A percentile compares a stretch with the other conserved stretches of the same genome.
Conservation (phyloP, 1,284 basidiomycete genomes). For the Pseudozyma hubeiensis region DNA sequence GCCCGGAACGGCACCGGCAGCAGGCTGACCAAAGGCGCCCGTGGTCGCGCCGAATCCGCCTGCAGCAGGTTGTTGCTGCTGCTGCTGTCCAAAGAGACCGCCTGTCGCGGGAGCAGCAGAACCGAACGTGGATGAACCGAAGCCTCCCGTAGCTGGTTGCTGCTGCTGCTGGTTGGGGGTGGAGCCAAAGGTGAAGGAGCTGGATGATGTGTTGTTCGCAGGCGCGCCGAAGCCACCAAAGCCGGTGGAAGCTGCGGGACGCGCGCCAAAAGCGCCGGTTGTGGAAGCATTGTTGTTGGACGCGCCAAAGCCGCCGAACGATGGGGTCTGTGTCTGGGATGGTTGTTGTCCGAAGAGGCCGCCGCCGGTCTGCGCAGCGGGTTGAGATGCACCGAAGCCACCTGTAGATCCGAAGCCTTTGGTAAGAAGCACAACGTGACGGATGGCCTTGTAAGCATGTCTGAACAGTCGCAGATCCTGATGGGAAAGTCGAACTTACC, state of each 20-base stretch:
- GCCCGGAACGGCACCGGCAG: conserved; percentile 21
- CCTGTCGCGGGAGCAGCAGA: conserved; percentile 17
- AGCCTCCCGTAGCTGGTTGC: conserved; percentile 42
- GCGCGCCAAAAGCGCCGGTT: conserved; percentile 52
- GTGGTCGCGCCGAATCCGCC: conserved; percentile 45
- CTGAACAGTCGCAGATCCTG: too few species aligned
- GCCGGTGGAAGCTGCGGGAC: conserved; percentile 51
- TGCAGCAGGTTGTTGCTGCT: conserved; percentile 41
- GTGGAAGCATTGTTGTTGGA: conserved; percentile 47
- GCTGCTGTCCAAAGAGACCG: conserved; percentile 55
- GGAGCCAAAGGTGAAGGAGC: conserved; percentile 54
- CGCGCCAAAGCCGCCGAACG: conserved; percentile 55
- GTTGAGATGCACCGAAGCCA: conserved; percentile 52
- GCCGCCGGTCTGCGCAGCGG: conserved; percentile 55
- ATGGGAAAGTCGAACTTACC: conserved; percentile 21
- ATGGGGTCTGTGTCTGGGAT: conserved; percentile 52
- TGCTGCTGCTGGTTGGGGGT: conserved; percentile 29
- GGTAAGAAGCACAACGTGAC: neutral
- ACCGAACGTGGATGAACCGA: conserved; percentile 50
- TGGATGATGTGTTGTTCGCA: conserved; percentile 24
- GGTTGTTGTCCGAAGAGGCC: conserved; percentile 65
- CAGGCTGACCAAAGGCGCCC: conserved; percentile 42
- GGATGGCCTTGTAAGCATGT: neutral
- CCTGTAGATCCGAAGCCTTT: conserved; percentile 47
- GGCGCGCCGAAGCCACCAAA: conserved; percentile 59